Percentiles rank a stretch among this genome's conserved stretches.
Evolutionary conservation across 2,329 filamentous ascomycete genomes (phyloP).

Genomic region (Fusarium sacchari): DNA sequence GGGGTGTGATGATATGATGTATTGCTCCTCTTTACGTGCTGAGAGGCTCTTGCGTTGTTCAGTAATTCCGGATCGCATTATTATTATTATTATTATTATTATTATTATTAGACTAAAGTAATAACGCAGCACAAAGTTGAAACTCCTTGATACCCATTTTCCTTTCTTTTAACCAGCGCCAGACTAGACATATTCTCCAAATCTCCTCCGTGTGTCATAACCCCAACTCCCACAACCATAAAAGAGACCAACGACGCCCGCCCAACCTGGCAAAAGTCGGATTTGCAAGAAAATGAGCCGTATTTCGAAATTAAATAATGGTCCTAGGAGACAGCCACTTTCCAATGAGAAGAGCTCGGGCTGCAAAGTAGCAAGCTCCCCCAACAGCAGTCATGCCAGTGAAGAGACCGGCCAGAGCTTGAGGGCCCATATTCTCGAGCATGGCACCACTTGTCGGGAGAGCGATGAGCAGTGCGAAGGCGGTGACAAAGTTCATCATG

Average conservation of each 20-base stretch:
- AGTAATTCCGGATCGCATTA: not conserved
- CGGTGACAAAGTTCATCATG: slow-evolving; percentile 58
- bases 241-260: too few species aligned
- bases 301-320: slow-evolving; percentile 15
- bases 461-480: slow-evolving; percentile 57
- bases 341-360: slow-evolving; percentile 41
- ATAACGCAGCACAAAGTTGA: not conserved
- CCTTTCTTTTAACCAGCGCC: not conserved
- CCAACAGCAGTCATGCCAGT: slow-evolving; percentile 53
- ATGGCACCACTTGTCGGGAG: slow-evolving; percentile 58
- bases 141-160: not conserved
- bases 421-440: slow-evolving; percentile 56
- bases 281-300: not conserved
- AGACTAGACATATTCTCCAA: not conserved
- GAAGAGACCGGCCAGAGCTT: slow-evolving; percentile 57
- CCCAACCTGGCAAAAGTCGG: not conserved
- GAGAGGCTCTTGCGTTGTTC: not conserved
- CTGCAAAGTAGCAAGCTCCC: slow-evolving; percentile 46
- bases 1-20: not conserved
- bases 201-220: not conserved
- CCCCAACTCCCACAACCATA: not conserved
- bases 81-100: not conserved
- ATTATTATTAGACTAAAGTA: not conserved
- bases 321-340: slow-evolving; percentile 36
- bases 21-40: not conserved